Percentiles rank a stretch among this genome's conserved stretches.
Evolutionary conservation across 306 rosid species (phyloP).

Genomic region (Amphicarpaea edgeworthii): DNA sequence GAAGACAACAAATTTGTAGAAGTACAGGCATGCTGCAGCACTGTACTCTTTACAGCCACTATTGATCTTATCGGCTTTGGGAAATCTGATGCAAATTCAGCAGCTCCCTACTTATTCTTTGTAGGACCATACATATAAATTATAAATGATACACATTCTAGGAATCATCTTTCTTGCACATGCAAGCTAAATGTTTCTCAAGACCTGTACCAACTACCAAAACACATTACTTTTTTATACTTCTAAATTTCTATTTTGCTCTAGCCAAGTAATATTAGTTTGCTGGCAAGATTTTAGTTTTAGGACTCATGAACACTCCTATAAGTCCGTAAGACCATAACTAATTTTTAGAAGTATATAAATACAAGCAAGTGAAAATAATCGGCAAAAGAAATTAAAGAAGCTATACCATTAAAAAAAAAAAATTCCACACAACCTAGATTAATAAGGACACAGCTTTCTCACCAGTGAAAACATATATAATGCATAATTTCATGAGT

Average conservation of each 20-base stretch:
- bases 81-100: background rate
- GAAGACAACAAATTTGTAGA: no score
- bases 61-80: background rate
- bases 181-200: background rate
- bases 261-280: constrained; percentile 3
- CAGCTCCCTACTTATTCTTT: background rate
- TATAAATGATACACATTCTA: background rate
- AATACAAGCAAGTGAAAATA: background rate
- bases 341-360: background rate
- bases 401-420: background rate
- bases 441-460: constrained; percentile 1
- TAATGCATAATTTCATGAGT: constrained; percentile 7
- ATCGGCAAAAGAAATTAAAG: constrained; percentile 1
- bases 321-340: background rate
- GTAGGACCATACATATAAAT: background rate
- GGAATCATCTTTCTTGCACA: background rate
- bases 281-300: background rate
- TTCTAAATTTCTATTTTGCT: background rate
- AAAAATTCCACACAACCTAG: background rate
- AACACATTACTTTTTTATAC: background rate
- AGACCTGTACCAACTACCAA: background rate
- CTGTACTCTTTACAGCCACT: constrained; percentile 5
- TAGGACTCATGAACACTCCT: background rate
- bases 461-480: constrained; percentile 14
- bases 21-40: background rate